Conservation (phyloP, 352 stramenopile species). For the Salisapilia sapeloensis region DNA sequence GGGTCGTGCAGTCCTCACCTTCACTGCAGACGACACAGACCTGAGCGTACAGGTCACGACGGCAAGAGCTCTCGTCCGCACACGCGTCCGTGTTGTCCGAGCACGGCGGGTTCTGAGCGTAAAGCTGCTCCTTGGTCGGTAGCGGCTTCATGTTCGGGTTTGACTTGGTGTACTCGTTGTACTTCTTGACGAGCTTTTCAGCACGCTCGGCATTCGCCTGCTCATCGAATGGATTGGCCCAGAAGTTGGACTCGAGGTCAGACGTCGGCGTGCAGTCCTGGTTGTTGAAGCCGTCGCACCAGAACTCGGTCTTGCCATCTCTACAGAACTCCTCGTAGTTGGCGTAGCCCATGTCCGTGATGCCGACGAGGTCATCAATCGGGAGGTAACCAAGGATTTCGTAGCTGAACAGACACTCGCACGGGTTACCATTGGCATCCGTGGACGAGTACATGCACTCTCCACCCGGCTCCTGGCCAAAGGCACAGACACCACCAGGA, state of each 20-base stretch:
- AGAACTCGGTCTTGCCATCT: slow-evolving; percentile 32
- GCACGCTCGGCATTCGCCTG: slow-evolving; percentile 24
- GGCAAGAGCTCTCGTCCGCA: slow-evolving; percentile 22
- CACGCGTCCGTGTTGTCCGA: slow-evolving; percentile 46
- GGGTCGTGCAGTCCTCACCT: slow-evolving; percentile 4
- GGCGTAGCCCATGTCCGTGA: slow-evolving; percentile 30
- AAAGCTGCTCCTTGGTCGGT: slow-evolving; percentile 17
- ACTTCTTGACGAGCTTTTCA: slow-evolving; percentile 22
- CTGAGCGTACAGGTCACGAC: slow-evolving; percentile 37
- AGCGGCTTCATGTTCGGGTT: slow-evolving; percentile 16
- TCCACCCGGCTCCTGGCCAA: slow-evolving; percentile 32
- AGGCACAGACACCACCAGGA: slow-evolving; percentile 19
- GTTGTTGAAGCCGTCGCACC: slow-evolving; percentile 1
- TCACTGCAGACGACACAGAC: slow-evolving; percentile 32
- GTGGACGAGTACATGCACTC: slow-evolving; percentile 45
- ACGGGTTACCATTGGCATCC: no score
- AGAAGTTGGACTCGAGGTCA: slow-evolving; percentile 17
- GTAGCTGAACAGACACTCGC: slow-evolving; percentile 40
- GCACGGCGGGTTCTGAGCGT: slow-evolving; percentile 34
- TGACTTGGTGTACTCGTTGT: slow-evolving; percentile 12
- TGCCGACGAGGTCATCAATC: slow-evolving; percentile 51
- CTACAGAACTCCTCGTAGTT: slow-evolving; percentile 47
- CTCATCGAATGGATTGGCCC: slow-evolving; percentile 22
- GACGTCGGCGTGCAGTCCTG: neutral
- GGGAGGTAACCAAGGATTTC: slow-evolving; percentile 37